Evolutionary conservation across 805 yeast species (phyloP).

Genomic region (Lachancea mirantina): DNA sequence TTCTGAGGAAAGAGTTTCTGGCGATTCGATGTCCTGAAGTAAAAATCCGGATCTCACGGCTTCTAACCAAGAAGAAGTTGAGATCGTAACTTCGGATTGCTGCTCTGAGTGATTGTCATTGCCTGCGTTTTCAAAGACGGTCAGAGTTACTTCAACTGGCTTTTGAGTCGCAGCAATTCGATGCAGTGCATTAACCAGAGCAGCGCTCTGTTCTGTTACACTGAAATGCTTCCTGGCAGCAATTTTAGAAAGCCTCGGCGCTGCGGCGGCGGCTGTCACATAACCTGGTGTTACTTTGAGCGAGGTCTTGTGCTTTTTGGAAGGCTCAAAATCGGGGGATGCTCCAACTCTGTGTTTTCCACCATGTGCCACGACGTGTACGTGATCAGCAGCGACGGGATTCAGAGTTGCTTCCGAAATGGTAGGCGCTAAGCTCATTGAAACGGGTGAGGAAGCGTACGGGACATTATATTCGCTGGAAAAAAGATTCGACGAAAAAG

Average conservation of each 20-base stretch:
- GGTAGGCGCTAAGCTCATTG: slow-evolving; percentile 43
- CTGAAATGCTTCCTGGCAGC: slow-evolving; percentile 21
- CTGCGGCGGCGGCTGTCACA: slow-evolving; percentile 74
- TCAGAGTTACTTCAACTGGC: slow-evolving; percentile 16
- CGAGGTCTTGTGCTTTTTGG: slow-evolving; percentile 1
- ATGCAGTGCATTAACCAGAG: slow-evolving; percentile 68
- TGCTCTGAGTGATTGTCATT: neutral
- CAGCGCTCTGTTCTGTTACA: slow-evolving; percentile 52
- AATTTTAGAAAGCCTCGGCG: slow-evolving; percentile 68
- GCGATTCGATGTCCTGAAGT: slow-evolving; percentile 69
- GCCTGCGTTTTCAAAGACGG: slow-evolving; percentile 1
- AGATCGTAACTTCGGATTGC: neutral
- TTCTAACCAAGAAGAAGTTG: slow-evolving; percentile 48
- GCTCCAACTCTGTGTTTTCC: neutral
- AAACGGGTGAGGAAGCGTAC: slow-evolving; percentile 69
- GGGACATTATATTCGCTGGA: slow-evolving; percentile 43
- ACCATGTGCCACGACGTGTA: neutral
- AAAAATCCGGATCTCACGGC: slow-evolving; percentile 72
- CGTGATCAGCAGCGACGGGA: neutral
- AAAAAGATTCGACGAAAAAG: slow-evolving; percentile 8
- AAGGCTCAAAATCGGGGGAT: slow-evolving; percentile 2
- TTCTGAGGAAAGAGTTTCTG: slow-evolving; percentile 69
- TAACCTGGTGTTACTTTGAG: slow-evolving; percentile 15
- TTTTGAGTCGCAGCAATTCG: slow-evolving; percentile 24
- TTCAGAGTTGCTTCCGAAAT: neutral